These are phyloP conservation scores for Grosmannia penicillata DNA, from an alignment of 2,329 filamentous ascomycete genomes.

Conservation along the genomic window DNA sequence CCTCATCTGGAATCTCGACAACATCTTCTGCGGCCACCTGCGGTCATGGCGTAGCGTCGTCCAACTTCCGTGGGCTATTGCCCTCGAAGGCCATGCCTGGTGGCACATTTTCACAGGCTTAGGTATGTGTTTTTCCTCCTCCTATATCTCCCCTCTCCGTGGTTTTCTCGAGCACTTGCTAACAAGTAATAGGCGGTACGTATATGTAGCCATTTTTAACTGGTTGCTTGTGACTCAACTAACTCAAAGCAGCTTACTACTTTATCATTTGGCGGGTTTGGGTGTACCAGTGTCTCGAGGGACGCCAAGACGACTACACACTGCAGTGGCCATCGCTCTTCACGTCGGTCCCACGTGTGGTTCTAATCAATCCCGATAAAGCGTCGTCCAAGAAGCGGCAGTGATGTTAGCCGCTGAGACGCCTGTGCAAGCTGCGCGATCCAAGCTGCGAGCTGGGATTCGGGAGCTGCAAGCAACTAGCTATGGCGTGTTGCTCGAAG, in stretches of 20 bases:
- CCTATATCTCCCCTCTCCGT: background rate
- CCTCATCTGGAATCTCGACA: constrained; percentile 66
- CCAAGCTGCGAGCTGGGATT: no score
- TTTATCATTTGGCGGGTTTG: constrained; percentile 77
- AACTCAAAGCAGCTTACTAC: constrained; percentile 45
- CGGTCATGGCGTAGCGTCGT: constrained; percentile 50
- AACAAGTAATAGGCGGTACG: constrained; percentile 5
- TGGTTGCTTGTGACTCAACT: background rate
- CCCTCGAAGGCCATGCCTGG: constrained; percentile 45
- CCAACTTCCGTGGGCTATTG: constrained; percentile 64
- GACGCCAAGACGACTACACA: constrained; percentile 54
- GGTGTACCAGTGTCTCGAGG: constrained; percentile 63
- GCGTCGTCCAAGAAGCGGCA: constrained; percentile 14
- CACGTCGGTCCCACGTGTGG: constrained; percentile 34
- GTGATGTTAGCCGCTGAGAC: no score
- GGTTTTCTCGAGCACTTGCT: background rate
- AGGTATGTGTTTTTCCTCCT: constrained; percentile 25
- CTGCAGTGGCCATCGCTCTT: constrained; percentile 53
- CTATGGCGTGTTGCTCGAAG: no score
- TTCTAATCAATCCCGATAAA: constrained; percentile 14
- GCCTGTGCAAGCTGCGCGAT: no score
- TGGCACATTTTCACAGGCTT: constrained; percentile 71
- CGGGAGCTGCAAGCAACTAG: no score
- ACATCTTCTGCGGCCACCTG: constrained; percentile 54
- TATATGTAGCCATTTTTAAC: no score